Conservation (phyloP, 2,329 filamentous ascomycete species). For the Verticillium alfalfae region DNA sequence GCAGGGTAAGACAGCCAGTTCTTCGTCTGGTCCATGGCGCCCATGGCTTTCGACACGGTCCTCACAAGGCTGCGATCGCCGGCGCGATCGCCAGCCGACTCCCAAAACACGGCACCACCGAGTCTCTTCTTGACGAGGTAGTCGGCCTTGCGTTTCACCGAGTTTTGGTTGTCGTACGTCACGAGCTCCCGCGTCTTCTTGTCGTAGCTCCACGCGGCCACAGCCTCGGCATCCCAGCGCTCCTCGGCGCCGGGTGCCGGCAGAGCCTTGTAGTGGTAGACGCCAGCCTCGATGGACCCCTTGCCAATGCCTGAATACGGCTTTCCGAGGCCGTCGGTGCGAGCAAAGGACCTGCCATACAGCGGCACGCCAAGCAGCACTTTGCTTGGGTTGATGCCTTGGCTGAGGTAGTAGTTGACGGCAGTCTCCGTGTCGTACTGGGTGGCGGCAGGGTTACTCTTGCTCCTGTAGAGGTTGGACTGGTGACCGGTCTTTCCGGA, state of each 20-base stretch:
- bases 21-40: slow-evolving; percentile 37
- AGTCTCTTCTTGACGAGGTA: slow-evolving; percentile 58
- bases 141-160: slow-evolving; percentile 54
- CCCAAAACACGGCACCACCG: slow-evolving; percentile 82
- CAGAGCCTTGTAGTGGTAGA: slow-evolving; percentile 70
- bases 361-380: slow-evolving; percentile 72
- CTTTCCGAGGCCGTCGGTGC: slow-evolving; percentile 62
- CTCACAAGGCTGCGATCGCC: slow-evolving; percentile 52
- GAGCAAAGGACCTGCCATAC: slow-evolving; percentile 70
- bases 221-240: slow-evolving; percentile 47
- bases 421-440: slow-evolving; percentile 65
- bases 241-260: slow-evolving; percentile 55
- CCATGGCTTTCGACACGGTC: slow-evolving; percentile 40
- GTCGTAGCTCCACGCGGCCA: slow-evolving; percentile 71
- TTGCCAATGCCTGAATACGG: slow-evolving; percentile 58
- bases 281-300: slow-evolving; percentile 52
- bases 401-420: slow-evolving; percentile 54
- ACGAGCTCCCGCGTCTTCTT: slow-evolving; percentile 53
- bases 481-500: slow-evolving; percentile 58
- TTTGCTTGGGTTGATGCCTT: slow-evolving; percentile 56
- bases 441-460: slow-evolving; percentile 47
- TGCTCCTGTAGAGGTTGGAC: slow-evolving; percentile 59
- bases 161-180: slow-evolving; percentile 60
- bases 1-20: slow-evolving; percentile 52
- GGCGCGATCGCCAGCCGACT: slow-evolving; percentile 61